Percentiles rank a stretch among this genome's conserved stretches.
These are phyloP conservation scores for Gilbertella persicaria DNA, from an alignment of 371 early-diverging fungal genomes.

Conservation along the genomic window DNA sequence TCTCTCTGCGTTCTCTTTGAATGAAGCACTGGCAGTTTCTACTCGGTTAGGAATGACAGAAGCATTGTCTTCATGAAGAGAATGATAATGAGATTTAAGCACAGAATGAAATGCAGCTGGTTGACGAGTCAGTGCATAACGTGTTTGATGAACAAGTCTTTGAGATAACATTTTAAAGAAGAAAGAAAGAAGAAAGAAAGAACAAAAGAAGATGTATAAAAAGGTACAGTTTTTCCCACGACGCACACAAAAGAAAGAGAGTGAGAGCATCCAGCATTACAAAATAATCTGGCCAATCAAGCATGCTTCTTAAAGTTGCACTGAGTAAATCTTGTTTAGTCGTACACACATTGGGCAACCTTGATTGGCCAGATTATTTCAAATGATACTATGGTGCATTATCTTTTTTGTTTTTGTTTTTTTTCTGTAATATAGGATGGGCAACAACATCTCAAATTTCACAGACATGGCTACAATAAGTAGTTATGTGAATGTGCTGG, in stretches of 20 bases:
- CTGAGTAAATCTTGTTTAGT: too few relatives aligned
- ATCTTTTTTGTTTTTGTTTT: too few relatives aligned
- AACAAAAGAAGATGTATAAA: slow-evolving; percentile 1
- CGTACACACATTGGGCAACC: too few relatives aligned
- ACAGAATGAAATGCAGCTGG: too few relatives aligned
- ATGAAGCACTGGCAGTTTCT: slow-evolving; percentile 78
- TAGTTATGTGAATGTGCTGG: slow-evolving; percentile 71
- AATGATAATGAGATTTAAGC: too few relatives aligned
- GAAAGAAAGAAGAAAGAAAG: neutral
- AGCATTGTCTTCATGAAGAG: slow-evolving; percentile 43
- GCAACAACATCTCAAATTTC: slow-evolving; percentile 68
- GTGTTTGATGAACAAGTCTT: slow-evolving; percentile 12
- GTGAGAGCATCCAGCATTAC: too few relatives aligned
- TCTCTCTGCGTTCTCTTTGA: slow-evolving; percentile 86
- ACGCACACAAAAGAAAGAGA: too few relatives aligned
- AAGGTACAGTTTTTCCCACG: slow-evolving; percentile 21
- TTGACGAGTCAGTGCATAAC: too few relatives aligned
- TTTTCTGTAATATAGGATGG: slow-evolving; percentile 60
- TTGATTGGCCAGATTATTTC: too few relatives aligned
- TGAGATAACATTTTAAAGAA: slow-evolving; percentile 13
- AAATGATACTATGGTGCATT: too few relatives aligned
- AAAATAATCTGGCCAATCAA: too few relatives aligned
- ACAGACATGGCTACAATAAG: slow-evolving; percentile 70
- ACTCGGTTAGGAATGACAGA: slow-evolving; percentile 53
- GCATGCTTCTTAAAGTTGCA: too few relatives aligned